Evolutionary conservation across 2,329 filamentous ascomycete species (phyloP).

Genomic region (Peltaster fructicola): DNA sequence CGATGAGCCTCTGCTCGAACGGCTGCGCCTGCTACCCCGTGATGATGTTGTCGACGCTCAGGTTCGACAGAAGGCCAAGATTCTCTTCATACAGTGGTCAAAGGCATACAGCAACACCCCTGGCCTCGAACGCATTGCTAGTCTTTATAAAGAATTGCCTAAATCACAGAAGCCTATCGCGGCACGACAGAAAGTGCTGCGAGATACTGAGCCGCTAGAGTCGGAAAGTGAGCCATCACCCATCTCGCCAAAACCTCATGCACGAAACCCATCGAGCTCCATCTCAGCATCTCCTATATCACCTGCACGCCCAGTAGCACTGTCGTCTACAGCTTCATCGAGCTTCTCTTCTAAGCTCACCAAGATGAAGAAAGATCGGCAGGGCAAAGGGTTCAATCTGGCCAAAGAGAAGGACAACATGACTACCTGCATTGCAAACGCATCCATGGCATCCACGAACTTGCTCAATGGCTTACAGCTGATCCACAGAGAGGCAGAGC

Average conservation of each 20-base stretch:
- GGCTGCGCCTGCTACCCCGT: constrained; percentile 71
- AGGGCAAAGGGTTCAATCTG: constrained; percentile 53
- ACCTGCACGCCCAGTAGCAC: constrained; percentile 15
- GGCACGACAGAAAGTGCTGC: constrained; percentile 59
- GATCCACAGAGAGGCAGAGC: constrained; percentile 76
- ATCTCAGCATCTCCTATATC: constrained; percentile 4
- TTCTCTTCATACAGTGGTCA: constrained; percentile 77
- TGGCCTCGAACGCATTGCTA: constrained; percentile 64
- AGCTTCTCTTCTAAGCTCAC: constrained; percentile 15
- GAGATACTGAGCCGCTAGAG: constrained; percentile 57
- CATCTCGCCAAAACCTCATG: no score
- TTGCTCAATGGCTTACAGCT: constrained; percentile 71
- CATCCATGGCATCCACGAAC: constrained; percentile 81
- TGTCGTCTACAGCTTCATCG: constrained; percentile 14
- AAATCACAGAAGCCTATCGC: constrained; percentile 50
- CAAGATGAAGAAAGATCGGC: constrained; percentile 28
- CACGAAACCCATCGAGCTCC: not conserved
- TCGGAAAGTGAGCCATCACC: constrained; percentile 26
- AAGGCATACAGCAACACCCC: constrained; percentile 61
- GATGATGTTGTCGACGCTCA: constrained; percentile 68
- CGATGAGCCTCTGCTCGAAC: constrained; percentile 81
- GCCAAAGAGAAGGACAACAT: constrained; percentile 78
- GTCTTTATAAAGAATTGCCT: constrained; percentile 54
- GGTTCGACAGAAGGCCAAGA: constrained; percentile 75
- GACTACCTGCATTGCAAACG: constrained; percentile 72